A percentile compares a stretch with the other conserved stretches of the same genome.
phyloP scores from a whole-genome alignment of 208 protist species.

The Lotmaria passim region DNA sequence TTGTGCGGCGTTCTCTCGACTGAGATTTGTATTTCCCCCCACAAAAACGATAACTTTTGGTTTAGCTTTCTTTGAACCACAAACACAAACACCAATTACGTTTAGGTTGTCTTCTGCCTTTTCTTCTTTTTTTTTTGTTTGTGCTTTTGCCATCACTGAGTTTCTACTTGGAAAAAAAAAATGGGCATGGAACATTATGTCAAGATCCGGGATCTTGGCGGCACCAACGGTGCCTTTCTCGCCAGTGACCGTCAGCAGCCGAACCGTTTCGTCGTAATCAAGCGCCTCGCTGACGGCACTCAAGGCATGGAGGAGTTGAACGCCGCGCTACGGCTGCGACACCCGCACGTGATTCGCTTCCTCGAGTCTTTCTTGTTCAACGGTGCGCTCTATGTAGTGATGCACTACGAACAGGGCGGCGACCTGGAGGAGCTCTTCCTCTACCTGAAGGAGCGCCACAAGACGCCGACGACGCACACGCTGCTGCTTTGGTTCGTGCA shows the following conservation, averaged over 20 bases:
- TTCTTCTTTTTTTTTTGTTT: neutral
- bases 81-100: too few relatives aligned
- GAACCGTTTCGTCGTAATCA: slow-evolving; percentile 73
- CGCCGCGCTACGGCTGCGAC: slow-evolving; percentile 72
- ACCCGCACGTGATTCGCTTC: slow-evolving; percentile 82
- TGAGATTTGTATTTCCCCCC: too few relatives aligned
- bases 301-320: slow-evolving; percentile 83
- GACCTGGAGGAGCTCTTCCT: slow-evolving; percentile 74
- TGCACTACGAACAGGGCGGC: slow-evolving; percentile 83
- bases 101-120: too few relatives aligned
- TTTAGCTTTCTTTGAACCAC: too few relatives aligned
- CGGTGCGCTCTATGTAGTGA: slow-evolving; percentile 80
- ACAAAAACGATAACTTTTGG: too few relatives aligned
- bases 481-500: slow-evolving; percentile 80
- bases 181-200: slow-evolving; percentile 91
- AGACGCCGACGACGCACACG: slow-evolving; percentile 52
- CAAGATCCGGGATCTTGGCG: slow-evolving; percentile 75
- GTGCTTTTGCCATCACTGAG: neutral
- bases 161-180: neutral
- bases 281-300: slow-evolving; percentile 65
- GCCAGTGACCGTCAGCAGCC: slow-evolving; percentile 69
- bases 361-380: slow-evolving; percentile 77
- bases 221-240: slow-evolving; percentile 78
- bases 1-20: too few relatives aligned
- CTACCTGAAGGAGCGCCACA: slow-evolving; percentile 41